A percentile compares a stretch with the other conserved stretches of the same genome.
These are phyloP conservation scores for Cymodocea nodosa DNA, from an alignment of 116 monocot species.

Conservation along the genomic window DNA sequence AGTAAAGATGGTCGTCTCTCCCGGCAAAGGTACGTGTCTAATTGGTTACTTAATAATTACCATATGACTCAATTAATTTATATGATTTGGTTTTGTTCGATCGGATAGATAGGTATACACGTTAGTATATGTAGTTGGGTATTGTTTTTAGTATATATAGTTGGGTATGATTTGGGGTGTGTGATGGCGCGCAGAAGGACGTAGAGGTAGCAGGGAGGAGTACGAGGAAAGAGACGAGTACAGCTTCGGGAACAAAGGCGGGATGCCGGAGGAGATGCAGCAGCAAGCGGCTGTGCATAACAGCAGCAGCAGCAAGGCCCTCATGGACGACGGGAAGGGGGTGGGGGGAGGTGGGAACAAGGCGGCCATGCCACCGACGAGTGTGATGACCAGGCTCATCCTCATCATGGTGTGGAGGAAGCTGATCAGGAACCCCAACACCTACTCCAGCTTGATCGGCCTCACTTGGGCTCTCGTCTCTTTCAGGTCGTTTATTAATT, in stretches of 20 bases:
- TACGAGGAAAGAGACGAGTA: conserved; percentile 55
- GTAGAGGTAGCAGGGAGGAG: conserved; percentile 20
- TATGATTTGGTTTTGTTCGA: too few species aligned
- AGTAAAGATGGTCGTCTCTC: conserved; percentile 35
- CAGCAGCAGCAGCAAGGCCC: conserved; percentile 7
- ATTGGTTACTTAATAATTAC: neutral
- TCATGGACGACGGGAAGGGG: conserved; percentile 2
- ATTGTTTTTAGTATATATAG: too few species aligned
- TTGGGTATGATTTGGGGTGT: too few species aligned
- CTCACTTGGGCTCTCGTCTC: conserved; percentile 52
- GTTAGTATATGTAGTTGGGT: too few species aligned
- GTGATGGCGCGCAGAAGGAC: conserved; percentile 16
- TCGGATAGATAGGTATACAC: too few species aligned
- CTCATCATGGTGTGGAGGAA: conserved; percentile 83
- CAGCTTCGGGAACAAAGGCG: conserved; percentile 64
- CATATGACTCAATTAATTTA: too few species aligned
- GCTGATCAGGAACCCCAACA: conserved; percentile 75
- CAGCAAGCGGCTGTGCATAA: neutral
- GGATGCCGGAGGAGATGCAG: conserved; percentile 2
- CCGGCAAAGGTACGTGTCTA: conserved; percentile 28
- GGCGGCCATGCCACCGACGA: conserved; percentile 46
- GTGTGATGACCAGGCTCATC: conserved; percentile 67
- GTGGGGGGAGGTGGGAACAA: neutral
- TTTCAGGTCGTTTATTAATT: conserved; percentile 22
- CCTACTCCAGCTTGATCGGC: conserved; percentile 64